These are phyloP conservation scores for Leccinum longicurvipes DNA, from an alignment of 768 basidiomycete genomes.

Conservation along the genomic window DNA sequence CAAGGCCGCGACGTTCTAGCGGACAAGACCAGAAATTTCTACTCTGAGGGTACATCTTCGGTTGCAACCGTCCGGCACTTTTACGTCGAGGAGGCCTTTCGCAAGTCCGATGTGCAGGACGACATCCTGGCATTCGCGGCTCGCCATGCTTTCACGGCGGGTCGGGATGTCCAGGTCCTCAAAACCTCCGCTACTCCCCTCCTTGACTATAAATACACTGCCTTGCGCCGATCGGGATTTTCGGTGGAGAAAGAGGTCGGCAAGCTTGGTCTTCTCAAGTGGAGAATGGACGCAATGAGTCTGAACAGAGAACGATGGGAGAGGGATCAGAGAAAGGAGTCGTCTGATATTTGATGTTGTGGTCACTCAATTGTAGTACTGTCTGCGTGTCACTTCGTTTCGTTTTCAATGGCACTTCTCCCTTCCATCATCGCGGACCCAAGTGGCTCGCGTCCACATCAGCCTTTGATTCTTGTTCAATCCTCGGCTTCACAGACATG, in stretches of 20 bases:
- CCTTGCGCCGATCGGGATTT: slow-evolving; percentile 51
- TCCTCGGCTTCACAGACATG: slow-evolving; percentile 58
- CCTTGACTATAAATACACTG: slow-evolving; percentile 44
- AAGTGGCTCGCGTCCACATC: slow-evolving; percentile 22
- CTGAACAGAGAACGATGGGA: slow-evolving; percentile 50
- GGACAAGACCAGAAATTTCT: slow-evolving; percentile 15
- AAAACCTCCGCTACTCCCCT: slow-evolving; percentile 49
- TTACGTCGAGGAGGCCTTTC: slow-evolving; percentile 64
- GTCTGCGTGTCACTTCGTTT: too few relatives aligned
- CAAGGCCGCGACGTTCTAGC: slow-evolving; percentile 7
- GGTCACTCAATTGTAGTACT: not conserved
- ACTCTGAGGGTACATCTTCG: slow-evolving; percentile 37
- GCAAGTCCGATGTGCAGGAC: slow-evolving; percentile 52
- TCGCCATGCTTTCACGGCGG: slow-evolving; percentile 50
- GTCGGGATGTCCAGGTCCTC: slow-evolving; percentile 42
- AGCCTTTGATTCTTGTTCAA: slow-evolving; percentile 54
- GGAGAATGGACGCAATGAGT: slow-evolving; percentile 47
- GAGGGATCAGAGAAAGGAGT: slow-evolving; percentile 18
- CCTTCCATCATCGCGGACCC: slow-evolving; percentile 28
- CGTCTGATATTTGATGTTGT: slow-evolving; percentile 10
- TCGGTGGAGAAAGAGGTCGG: slow-evolving; percentile 39
- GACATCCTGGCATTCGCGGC: slow-evolving; percentile 65
- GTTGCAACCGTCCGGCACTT: slow-evolving; percentile 73
- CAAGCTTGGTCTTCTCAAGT: slow-evolving; percentile 52
- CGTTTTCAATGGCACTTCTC: slow-evolving; percentile 25